These are phyloP conservation scores for Candida sphagnicola DNA, from an alignment of 805 yeast species.

Conservation along the genomic window DNA sequence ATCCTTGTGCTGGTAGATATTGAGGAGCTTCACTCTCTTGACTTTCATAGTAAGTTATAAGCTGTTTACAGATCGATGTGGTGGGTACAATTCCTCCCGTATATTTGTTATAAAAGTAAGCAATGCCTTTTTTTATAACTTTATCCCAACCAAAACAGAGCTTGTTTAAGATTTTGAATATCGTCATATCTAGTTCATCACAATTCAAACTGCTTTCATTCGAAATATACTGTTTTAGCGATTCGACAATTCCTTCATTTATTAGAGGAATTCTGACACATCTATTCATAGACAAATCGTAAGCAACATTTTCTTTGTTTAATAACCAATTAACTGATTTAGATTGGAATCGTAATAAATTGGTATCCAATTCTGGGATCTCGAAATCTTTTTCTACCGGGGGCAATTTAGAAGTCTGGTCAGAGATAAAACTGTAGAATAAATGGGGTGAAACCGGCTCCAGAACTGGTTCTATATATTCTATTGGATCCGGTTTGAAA, in stretches of 20 bases:
- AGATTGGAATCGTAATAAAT: conserved; percentile 47
- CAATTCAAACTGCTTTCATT: neutral
- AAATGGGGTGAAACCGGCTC: conserved; percentile 28
- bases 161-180: conserved; percentile 32
- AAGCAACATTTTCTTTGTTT: conserved; percentile 42
- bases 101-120: conserved; percentile 47
- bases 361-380: conserved; percentile 42
- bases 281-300: conserved; percentile 21
- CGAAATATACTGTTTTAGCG: conserved; percentile 5
- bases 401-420: conserved; percentile 32
- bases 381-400: conserved; percentile 17
- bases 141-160: conserved; percentile 53
- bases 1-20: conserved; percentile 52
- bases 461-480: conserved; percentile 5
- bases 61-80: conserved; percentile 21
- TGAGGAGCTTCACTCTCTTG: conserved; percentile 19
- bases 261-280: conserved; percentile 19
- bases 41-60: conserved; percentile 21
- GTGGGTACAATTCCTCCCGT: conserved; percentile 45
- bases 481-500: conserved; percentile 7
- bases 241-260: conserved; percentile 1
- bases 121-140: conserved; percentile 8
- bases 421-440: conserved; percentile 50
- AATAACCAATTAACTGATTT: conserved; percentile 57
- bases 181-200: conserved; percentile 14